These are phyloP conservation scores for Phellopilus nigrolimitatus DNA, from an alignment of 1,284 basidiomycete genomes.

Conservation along the genomic window DNA sequence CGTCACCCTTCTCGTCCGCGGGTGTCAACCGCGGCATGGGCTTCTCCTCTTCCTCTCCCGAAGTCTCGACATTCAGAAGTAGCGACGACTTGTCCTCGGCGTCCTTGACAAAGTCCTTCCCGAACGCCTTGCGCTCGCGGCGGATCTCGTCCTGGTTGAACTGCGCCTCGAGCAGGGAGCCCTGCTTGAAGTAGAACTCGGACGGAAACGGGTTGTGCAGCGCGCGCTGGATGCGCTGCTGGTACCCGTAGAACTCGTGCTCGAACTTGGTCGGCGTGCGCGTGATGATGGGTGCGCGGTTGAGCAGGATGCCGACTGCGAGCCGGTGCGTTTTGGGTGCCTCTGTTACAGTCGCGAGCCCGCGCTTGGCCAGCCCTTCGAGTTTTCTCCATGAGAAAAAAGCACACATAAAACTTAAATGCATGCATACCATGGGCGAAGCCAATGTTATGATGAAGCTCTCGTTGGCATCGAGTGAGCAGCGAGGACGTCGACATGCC, in stretches of 20 bases:
- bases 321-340: slow-evolving; percentile 20
- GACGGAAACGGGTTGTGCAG: slow-evolving; percentile 86
- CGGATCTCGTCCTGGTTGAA: slow-evolving; percentile 72
- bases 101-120: slow-evolving; percentile 54
- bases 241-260: slow-evolving; percentile 83
- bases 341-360: slow-evolving; percentile 16
- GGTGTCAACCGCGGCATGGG: slow-evolving; percentile 55
- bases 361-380: slow-evolving; percentile 10
- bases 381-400: neutral
- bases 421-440: slow-evolving; percentile 2
- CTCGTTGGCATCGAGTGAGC: slow-evolving; percentile 18
- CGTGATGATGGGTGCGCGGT: slow-evolving; percentile 80
- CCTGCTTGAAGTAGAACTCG: slow-evolving; percentile 94
- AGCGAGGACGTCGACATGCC: slow-evolving; percentile 19
- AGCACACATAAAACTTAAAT: neutral
- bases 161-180: slow-evolving; percentile 79
- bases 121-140: slow-evolving; percentile 69
- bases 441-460: slow-evolving; percentile 10
- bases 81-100: slow-evolving; percentile 47
- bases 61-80: slow-evolving; percentile 29
- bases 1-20: slow-evolving; percentile 58
- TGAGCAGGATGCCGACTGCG: slow-evolving; percentile 57
- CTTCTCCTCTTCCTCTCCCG: slow-evolving; percentile 54
- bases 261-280: slow-evolving; percentile 77
- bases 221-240: slow-evolving; percentile 77